Percentiles rank a stretch among this genome's conserved stretches.
phyloP scores from a whole-genome alignment of 257 asterid genomes.

The Linderniella brevidens region DNA sequence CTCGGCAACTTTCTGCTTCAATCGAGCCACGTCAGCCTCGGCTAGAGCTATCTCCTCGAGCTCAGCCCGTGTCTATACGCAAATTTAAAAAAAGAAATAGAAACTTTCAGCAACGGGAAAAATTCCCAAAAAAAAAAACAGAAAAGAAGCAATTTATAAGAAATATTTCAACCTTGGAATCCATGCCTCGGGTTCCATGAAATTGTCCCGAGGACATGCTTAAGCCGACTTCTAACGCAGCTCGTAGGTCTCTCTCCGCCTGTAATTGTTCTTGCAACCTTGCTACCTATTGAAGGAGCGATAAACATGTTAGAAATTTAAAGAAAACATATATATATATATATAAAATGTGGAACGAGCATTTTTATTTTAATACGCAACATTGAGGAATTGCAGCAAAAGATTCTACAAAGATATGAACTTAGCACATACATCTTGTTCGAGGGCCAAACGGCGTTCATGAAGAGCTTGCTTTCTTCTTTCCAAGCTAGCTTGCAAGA shows the following conservation, averaged over 20 bases:
- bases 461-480: slow-evolving; percentile 94
- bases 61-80: slow-evolving; percentile 81
- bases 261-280: slow-evolving; percentile 96
- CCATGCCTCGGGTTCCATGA: slow-evolving; percentile 75
- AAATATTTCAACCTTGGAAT: slow-evolving; percentile 55
- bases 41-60: slow-evolving; percentile 99
- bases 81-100: slow-evolving; percentile 6
- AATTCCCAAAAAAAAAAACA: slow-evolving; percentile 1
- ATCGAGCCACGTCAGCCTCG: slow-evolving; percentile 90
- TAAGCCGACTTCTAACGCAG: slow-evolving; percentile 90
- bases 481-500: slow-evolving; percentile 95
- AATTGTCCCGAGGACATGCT: slow-evolving; percentile 93
- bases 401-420: not conserved
- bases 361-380: too few relatives aligned
- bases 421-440: slow-evolving; percentile 66
- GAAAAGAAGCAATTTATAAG: slow-evolving; percentile 4
- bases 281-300: slow-evolving; percentile 40
- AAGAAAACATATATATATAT: too few relatives aligned
- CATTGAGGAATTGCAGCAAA: too few relatives aligned
- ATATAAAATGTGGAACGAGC: too few relatives aligned
- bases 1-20: slow-evolving; percentile 97
- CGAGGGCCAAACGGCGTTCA: slow-evolving; percentile 90
- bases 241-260: slow-evolving; percentile 94
- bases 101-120: slow-evolving; percentile 11
- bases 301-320: too few relatives aligned